Evolutionary conservation across 345 rosid species (phyloP).

Genomic region (Ceriops zippeliana): DNA sequence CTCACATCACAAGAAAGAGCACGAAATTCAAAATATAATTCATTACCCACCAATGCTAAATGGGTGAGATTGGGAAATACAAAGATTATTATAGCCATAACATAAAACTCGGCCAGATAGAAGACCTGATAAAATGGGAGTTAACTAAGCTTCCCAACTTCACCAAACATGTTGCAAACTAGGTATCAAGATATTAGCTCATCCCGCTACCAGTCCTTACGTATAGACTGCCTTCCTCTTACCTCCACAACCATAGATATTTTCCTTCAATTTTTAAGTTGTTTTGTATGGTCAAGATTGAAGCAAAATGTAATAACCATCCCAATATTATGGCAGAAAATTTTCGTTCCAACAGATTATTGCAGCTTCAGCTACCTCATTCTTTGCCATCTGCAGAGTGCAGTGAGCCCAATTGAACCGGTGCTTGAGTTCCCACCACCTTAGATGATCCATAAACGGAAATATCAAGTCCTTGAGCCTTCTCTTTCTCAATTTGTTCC

Average conservation of each 20-base stretch:
- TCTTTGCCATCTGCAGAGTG: constrained; percentile 95
- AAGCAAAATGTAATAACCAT: constrained; percentile 1
- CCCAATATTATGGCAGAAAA: constrained; percentile 13
- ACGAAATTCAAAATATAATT: not conserved
- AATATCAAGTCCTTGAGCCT: constrained; percentile 65
- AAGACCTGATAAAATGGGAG: constrained; percentile 16
- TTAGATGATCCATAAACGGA: constrained; percentile 83
- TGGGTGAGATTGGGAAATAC: not conserved
- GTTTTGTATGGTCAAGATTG: too few species aligned
- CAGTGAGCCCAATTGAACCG: constrained; percentile 90
- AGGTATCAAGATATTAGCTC: constrained; percentile 6
- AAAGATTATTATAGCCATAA: constrained; percentile 3
- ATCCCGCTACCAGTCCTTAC: not conserved
- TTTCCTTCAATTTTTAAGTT: not conserved
- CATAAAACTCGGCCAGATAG: constrained; percentile 5
- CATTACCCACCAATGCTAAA: constrained; percentile 13
- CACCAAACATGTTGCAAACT: constrained; percentile 11
- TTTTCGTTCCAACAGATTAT: constrained; percentile 1
- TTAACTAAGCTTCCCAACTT: constrained; percentile 17
- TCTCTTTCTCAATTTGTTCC: constrained; percentile 94
- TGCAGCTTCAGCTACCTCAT: constrained; percentile 28
- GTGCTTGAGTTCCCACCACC: constrained; percentile 99
- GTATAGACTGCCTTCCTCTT: not conserved
- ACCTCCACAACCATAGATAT: constrained; percentile 6
- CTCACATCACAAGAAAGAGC: too few species aligned